A percentile compares a stretch with the other conserved stretches of the same genome.
Conservation (phyloP, 805 yeast genomes). For the Ogataea dorogensis region DNA sequence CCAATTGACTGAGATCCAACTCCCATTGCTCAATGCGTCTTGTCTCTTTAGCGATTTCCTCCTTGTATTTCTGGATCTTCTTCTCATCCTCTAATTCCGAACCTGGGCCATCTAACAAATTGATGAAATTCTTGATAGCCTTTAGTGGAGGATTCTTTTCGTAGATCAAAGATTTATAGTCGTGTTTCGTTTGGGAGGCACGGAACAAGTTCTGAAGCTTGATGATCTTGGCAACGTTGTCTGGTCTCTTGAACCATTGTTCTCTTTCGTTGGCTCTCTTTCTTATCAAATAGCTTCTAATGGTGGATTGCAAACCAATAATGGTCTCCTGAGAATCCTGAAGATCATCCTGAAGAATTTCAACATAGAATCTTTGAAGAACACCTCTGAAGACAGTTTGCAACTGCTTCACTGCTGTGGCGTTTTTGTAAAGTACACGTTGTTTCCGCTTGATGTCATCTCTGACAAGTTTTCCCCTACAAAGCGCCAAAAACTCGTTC, state of each 20-base stretch:
- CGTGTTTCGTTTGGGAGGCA: constrained; percentile 63
- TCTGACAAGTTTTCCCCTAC: constrained; percentile 44
- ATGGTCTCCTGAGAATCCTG: constrained; percentile 43
- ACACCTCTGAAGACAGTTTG: constrained; percentile 68
- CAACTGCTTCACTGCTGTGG: constrained; percentile 38
- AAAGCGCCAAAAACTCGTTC: constrained; percentile 41
- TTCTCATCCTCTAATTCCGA: constrained; percentile 75
- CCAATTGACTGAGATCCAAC: constrained; percentile 69
- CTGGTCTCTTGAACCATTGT: constrained; percentile 46
- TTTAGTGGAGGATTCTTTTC: constrained; percentile 75
- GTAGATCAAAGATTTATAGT: constrained; percentile 69
- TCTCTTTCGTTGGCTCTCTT: constrained; percentile 32
- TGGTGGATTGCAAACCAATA: constrained; percentile 49
- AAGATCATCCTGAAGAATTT: constrained; percentile 51
- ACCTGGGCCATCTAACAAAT: constrained; percentile 59
- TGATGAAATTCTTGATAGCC: constrained; percentile 74
- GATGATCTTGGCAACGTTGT: constrained; percentile 58
- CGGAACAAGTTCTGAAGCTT: constrained; percentile 74
- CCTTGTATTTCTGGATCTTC: constrained; percentile 63
- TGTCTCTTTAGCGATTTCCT: constrained; percentile 68
- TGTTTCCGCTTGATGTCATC: constrained; percentile 22
- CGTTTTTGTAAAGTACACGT: constrained; percentile 19
- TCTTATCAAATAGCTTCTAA: constrained; percentile 50
- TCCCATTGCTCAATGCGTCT: constrained; percentile 69
- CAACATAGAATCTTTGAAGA: constrained; percentile 54